Percentiles rank a stretch among this genome's conserved stretches.
phyloP scores from a whole-genome alignment of 257 asterid genomes.

The Rubia yunnanensis region DNA sequence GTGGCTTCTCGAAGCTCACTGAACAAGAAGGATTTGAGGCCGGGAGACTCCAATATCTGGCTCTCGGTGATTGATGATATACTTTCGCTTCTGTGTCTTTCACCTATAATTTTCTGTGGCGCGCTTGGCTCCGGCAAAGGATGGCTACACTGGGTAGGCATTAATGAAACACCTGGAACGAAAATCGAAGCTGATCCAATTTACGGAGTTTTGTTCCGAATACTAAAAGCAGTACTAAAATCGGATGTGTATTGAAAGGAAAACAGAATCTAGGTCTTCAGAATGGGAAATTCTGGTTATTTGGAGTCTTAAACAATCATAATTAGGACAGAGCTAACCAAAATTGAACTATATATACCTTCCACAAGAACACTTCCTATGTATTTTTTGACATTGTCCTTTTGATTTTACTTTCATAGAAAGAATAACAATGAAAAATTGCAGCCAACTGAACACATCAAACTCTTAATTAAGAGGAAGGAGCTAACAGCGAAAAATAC shows the following conservation, averaged over 20 bases:
- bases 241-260: background rate
- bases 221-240: background rate
- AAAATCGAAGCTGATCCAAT: background rate
- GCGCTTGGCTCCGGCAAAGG: slow-evolving; percentile 32
- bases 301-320: background rate
- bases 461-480: no score
- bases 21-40: slow-evolving; percentile 25
- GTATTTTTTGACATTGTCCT: no score
- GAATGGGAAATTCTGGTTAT: background rate
- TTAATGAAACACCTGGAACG: slow-evolving; percentile 10
- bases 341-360: no score
- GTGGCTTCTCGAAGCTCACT: slow-evolving; percentile 30
- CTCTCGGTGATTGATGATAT: slow-evolving; percentile 20
- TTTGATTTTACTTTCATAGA: no score
- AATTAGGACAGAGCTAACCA: no score
- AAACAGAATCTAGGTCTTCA: background rate
- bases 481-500: no score
- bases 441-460: no score
- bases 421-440: no score
- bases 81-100: slow-evolving; percentile 11
- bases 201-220: no score
- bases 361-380: background rate
- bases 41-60: slow-evolving; percentile 30
- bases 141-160: slow-evolving; percentile 19
- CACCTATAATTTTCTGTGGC: background rate